phyloP scores from a whole-genome alignment of 2,329 filamentous ascomycete species.

The Botrytis fabae region DNA sequence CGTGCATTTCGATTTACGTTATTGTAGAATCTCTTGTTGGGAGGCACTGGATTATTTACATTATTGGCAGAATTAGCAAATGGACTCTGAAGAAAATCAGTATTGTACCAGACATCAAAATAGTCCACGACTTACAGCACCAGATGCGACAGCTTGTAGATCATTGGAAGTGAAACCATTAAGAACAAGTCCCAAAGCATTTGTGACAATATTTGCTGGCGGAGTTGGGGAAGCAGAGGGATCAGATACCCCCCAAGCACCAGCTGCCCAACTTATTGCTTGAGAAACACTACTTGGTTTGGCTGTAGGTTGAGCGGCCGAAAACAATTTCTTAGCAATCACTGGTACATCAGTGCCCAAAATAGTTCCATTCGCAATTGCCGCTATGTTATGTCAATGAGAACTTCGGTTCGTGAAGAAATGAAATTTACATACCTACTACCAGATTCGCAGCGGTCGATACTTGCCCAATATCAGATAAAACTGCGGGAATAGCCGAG shows the following conservation, averaged over 20 bases:
- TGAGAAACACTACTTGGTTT: slow-evolving; percentile 34
- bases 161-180: slow-evolving; percentile 28
- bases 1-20: slow-evolving; percentile 45
- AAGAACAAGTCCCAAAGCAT: slow-evolving; percentile 27
- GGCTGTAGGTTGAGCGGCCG: slow-evolving; percentile 34
- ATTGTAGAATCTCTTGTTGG: slow-evolving; percentile 31
- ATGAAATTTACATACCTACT: not conserved
- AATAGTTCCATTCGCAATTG: slow-evolving; percentile 30
- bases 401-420: too few relatives aligned
- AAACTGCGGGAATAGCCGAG: not conserved
- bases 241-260: slow-evolving; percentile 18
- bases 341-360: slow-evolving; percentile 26
- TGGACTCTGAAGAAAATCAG: not conserved
- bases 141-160: slow-evolving; percentile 22
- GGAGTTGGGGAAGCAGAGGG: slow-evolving; percentile 21
- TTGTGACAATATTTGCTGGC: slow-evolving; percentile 26
- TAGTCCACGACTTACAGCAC: not conserved
- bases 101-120: not conserved
- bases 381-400: not conserved
- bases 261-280: slow-evolving; percentile 26
- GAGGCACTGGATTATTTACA: not conserved
- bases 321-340: slow-evolving; percentile 27
- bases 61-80: not conserved
- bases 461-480: not conserved
- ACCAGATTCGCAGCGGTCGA: not conserved